Evolutionary conservation across 2,329 filamentous ascomycete species (phyloP).

Genomic region (Penicillium sp.): DNA sequence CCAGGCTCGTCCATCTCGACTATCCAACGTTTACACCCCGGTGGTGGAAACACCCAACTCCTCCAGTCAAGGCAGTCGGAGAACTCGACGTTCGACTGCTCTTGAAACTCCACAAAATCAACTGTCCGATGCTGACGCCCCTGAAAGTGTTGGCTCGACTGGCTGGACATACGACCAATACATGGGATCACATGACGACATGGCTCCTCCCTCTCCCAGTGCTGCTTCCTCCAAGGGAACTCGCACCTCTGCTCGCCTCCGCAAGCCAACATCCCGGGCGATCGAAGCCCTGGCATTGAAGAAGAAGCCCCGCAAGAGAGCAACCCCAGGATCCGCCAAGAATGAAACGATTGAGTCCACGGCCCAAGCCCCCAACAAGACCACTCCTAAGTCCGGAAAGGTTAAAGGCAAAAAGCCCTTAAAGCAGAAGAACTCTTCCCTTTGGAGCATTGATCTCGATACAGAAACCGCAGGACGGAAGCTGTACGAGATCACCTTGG

Average conservation of each 20-base stretch:
- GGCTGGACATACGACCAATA: slow-evolving; percentile 19
- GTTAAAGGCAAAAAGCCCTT: background rate
- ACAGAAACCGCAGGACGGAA: slow-evolving; percentile 4
- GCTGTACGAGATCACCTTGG: slow-evolving; percentile 9
- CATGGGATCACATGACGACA: slow-evolving; percentile 10
- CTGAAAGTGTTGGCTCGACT: slow-evolving; percentile 12
- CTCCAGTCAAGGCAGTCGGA: slow-evolving; percentile 13
- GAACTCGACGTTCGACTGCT: slow-evolving; percentile 14
- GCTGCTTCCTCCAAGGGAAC: slow-evolving; percentile 17
- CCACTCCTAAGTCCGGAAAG: background rate
- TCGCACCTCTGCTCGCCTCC: slow-evolving; percentile 29
- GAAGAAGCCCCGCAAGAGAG: slow-evolving; percentile 12
- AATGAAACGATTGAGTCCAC: background rate
- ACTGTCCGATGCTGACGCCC: slow-evolving; percentile 13
- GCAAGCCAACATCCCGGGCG: slow-evolving; percentile 32
- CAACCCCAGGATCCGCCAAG: background rate
- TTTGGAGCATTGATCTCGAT: slow-evolving; percentile 7
- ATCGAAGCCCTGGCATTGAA: slow-evolving; percentile 27
- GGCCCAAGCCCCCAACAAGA: background rate
- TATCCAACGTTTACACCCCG: slow-evolving; percentile 24
- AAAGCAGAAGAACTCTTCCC: background rate
- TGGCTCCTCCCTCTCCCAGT: slow-evolving; percentile 14
- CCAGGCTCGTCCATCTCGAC: slow-evolving; percentile 22
- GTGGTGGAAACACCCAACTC: slow-evolving; percentile 13
- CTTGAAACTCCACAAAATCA: slow-evolving; percentile 12